phyloP scores from a whole-genome alignment of 2,329 filamentous ascomycete species.

The Colletotrichum plurivorum region DNA sequence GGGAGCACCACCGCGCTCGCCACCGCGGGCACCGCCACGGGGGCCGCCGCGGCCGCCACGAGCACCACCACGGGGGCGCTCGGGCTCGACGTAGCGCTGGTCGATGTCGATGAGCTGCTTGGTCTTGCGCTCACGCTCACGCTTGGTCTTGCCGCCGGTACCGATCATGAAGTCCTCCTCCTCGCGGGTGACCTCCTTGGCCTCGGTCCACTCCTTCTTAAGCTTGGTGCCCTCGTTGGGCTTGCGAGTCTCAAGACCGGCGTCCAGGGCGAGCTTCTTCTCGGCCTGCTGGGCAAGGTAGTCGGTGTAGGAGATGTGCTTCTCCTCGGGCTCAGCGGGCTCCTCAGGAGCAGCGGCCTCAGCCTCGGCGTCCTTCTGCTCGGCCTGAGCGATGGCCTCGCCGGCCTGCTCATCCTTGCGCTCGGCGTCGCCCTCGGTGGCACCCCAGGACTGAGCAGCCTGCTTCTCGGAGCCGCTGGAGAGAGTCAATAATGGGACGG shows the following conservation, averaged over 20 bases:
- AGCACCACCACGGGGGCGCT: slow-evolving; percentile 68
- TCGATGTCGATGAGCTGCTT: slow-evolving; percentile 93
- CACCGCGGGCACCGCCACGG: slow-evolving; percentile 61
- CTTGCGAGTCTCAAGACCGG: slow-evolving; percentile 80
- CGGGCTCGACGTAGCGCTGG: slow-evolving; percentile 82
- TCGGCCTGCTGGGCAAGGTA: slow-evolving; percentile 82
- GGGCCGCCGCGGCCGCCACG: slow-evolving; percentile 65
- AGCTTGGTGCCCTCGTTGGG: slow-evolving; percentile 91
- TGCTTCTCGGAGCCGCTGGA: slow-evolving; percentile 86
- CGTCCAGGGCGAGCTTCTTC: slow-evolving; percentile 82
- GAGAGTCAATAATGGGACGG: slow-evolving; percentile 42
- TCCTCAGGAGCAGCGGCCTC: slow-evolving; percentile 74
- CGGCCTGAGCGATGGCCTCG: slow-evolving; percentile 87
- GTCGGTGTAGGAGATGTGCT: slow-evolving; percentile 89
- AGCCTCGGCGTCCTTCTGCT: slow-evolving; percentile 78
- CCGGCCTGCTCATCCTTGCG: slow-evolving; percentile 93
- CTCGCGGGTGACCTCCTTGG: slow-evolving; percentile 78
- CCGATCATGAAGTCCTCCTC: slow-evolving; percentile 83
- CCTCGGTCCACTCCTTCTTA: slow-evolving; percentile 93
- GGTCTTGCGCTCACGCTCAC: slow-evolving; percentile 91
- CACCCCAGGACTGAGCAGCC: slow-evolving; percentile 91
- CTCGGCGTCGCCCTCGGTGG: slow-evolving; percentile 84
- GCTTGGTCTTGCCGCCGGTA: slow-evolving; percentile 81
- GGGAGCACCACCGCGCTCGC: slow-evolving; percentile 60
- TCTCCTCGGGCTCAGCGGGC: slow-evolving; percentile 81